Conservation (phyloP, 345 rosid genomes). For the Rhodamnia rubescens region DNA sequence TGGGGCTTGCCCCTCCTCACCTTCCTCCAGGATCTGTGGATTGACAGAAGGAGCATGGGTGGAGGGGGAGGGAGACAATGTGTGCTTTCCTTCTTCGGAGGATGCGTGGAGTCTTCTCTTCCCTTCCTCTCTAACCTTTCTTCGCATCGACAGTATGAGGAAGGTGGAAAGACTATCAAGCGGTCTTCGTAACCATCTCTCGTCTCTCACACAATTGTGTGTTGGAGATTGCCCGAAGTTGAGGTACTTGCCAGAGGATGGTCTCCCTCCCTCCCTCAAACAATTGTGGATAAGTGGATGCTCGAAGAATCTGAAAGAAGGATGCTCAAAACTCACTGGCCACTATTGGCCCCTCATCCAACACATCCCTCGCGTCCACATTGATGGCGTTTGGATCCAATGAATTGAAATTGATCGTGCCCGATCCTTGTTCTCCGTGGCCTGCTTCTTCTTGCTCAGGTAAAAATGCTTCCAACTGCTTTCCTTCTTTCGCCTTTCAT, state of each 20-base stretch:
- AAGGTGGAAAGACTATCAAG: neutral
- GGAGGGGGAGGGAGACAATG: neutral
- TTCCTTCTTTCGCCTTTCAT: too few relatives aligned
- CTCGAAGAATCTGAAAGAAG: neutral
- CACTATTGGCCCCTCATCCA: too few relatives aligned
- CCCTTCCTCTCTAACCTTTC: neutral
- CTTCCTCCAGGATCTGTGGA: rapidly evolving
- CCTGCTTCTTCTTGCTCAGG: too few relatives aligned
- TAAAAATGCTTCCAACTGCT: too few relatives aligned
- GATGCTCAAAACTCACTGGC: neutral
- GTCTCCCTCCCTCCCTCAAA: neutral
- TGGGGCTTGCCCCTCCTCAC: neutral
- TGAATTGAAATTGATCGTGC: neutral
- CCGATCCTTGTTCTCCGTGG: too few relatives aligned
- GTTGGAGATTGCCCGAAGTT: rapidly evolving
- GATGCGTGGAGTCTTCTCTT: neutral
- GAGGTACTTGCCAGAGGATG: neutral
- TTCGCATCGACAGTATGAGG: rapidly evolving
- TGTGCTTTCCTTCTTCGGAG: neutral
- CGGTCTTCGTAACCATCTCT: neutral
- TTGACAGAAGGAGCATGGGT: neutral
- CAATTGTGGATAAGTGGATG: rapidly evolving
- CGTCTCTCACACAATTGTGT: rapidly evolving
- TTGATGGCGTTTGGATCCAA: neutral
- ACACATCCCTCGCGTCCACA: rapidly evolving